Base-by-base conservation (phyloP, 768 basidiomycete genomes). In the Naganishia friedmannii region DNA sequence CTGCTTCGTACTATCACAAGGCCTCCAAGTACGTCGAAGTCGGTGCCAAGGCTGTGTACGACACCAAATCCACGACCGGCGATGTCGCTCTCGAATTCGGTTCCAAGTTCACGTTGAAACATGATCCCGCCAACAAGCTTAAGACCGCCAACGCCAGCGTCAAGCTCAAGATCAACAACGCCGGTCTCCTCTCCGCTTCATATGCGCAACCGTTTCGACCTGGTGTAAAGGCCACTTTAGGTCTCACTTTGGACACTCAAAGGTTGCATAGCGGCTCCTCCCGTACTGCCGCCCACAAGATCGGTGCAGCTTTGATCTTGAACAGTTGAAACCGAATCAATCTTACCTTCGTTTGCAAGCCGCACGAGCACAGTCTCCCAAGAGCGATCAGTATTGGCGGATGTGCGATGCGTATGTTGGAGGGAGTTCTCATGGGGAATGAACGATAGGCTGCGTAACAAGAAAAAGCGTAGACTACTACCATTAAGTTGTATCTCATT, bases 1-100 rank as follows among this genome's bases (percentile, higher is more conserved):
- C 90, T 65, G 96, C 95, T 70, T 91, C 90, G 82, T 99, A 98
- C 87, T 98, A 97, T 86, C 96, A 99, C 87, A 73, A 77, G 71
- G 79, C 78, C 34, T 78, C 75, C 66, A 80, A 79, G 74, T 78
- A 79, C 71, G 76, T 78, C 58, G 79, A 78, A 72, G 78, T 74
- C 65, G 76, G 75, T 73, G 78, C 80, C 72, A 80, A 82, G 87
- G 95, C 94, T 42, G 86, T 95, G 82, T 99, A 95, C 82, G 93
- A 97, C 84, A 86, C 89, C 83, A 95, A 95, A 85, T 85, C 89
- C 67, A 90, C 92, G 74, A 87, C 90, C 71, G 87, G 88, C 69
- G 89, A 88, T 82, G 90, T 97, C 77, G 86, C 86, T 66, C 87
- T 98, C 75, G 95, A 97, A 84, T 93, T 99, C 72, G 95, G 95